Conservation (phyloP, 768 basidiomycete genomes). For the Tylopilus felleus region DNA sequence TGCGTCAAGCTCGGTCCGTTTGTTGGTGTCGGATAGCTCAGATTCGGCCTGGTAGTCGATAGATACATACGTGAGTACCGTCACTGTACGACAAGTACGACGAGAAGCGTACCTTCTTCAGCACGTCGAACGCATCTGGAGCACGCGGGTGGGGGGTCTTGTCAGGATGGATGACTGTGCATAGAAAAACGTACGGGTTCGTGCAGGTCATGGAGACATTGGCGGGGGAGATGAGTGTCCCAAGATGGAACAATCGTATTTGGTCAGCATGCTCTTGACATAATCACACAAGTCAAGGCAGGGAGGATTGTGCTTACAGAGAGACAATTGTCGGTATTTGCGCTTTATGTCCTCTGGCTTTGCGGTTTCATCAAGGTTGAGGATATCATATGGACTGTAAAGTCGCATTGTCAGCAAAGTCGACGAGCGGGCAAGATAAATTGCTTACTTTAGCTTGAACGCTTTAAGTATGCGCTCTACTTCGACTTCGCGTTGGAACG, state of each 20-base stretch:
- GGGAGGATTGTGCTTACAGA: slow-evolving; percentile 53
- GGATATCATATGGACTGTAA: slow-evolving; percentile 88
- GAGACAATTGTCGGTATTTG: slow-evolving; percentile 79
- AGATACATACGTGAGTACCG: background rate
- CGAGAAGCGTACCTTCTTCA: slow-evolving; percentile 71
- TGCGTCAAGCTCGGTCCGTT: slow-evolving; percentile 80
- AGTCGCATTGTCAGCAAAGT: background rate
- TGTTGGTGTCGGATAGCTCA: slow-evolving; percentile 73
- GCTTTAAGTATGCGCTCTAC: slow-evolving; percentile 90
- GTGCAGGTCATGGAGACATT: background rate
- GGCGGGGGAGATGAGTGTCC: background rate
- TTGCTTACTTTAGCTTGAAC: slow-evolving; percentile 90
- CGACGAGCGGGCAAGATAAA: background rate
- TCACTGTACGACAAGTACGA: background rate
- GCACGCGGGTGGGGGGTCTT: slow-evolving; percentile 87
- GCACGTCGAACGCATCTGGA: slow-evolving; percentile 88
- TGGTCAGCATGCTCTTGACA: slow-evolving; percentile 22
- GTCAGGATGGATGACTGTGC: slow-evolving; percentile 94
- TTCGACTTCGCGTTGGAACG: slow-evolving; percentile 83
- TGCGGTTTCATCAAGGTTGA: slow-evolving; percentile 71
- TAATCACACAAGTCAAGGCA: background rate
- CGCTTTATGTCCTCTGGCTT: slow-evolving; percentile 85
- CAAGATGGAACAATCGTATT: slow-evolving; percentile 5
- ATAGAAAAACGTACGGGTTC: slow-evolving; percentile 41
- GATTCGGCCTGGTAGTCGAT: slow-evolving; percentile 63